These are phyloP conservation scores for Litsea cubeba DNA, from an alignment of 164 flowering plant genomes.

Conservation along the genomic window DNA sequence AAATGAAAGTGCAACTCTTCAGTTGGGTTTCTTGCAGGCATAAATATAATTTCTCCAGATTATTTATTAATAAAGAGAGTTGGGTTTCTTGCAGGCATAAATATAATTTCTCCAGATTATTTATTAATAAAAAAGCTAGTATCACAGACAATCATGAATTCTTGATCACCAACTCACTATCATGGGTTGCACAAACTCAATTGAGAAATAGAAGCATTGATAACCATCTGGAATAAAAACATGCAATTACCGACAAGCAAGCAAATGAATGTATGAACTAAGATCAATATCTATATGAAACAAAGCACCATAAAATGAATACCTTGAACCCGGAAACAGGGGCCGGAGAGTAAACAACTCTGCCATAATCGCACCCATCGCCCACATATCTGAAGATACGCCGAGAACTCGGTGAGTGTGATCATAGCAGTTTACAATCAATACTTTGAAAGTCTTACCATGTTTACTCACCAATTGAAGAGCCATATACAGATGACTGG, in stretches of 20 bases:
- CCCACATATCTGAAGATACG: slow-evolving; percentile 81
- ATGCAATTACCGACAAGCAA: too few species aligned
- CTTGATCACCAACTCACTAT: background rate
- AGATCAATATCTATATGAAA: background rate
- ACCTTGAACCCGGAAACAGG: slow-evolving; percentile 91
- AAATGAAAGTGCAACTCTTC: background rate
- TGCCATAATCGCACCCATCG: slow-evolving; percentile 99
- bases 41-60: background rate
- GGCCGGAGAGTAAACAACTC: slow-evolving; percentile 86
- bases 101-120: background rate
- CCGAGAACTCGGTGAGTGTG: background rate
- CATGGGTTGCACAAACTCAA: too few species aligned
- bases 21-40: background rate
- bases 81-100: too few species aligned
- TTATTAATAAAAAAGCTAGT: too few species aligned
- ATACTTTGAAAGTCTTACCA: background rate
- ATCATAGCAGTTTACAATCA: background rate
- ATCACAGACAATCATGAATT: background rate
- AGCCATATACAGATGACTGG: slow-evolving; percentile 64
- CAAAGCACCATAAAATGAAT: background rate
- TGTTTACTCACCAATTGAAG: slow-evolving; percentile 77
- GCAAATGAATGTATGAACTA: background rate
- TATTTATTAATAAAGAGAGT: too few species aligned
- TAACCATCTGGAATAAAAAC: background rate
- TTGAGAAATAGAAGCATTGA: background rate